Evolutionary conservation across 495 filamentous ascomycete genomes (phyloP).

Genomic region (Daldinia decipiens): DNA sequence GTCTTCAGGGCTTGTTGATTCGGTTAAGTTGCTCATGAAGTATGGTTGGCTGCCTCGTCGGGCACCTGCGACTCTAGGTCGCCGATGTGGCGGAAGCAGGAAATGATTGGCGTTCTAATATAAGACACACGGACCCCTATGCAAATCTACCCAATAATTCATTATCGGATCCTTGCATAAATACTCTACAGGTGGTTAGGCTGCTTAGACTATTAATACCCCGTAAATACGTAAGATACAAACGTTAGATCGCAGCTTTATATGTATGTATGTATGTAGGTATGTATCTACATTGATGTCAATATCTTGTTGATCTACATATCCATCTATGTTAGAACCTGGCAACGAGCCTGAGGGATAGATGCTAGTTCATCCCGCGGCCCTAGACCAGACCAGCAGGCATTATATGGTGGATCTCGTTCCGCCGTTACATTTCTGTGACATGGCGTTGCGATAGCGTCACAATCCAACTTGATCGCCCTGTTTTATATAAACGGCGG

Average conservation of each 20-base stretch:
- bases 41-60: constrained; percentile 45
- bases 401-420: constrained; percentile 18
- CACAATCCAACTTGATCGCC: constrained; percentile 19
- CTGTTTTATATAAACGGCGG: constrained; percentile 33
- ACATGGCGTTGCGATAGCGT: constrained; percentile 24
- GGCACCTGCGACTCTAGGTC: constrained; percentile 41
- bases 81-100: constrained; percentile 31
- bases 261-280: not conserved
- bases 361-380: constrained; percentile 19
- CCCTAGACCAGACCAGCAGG: constrained; percentile 31
- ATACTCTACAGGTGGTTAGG: constrained; percentile 14
- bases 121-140: constrained; percentile 16
- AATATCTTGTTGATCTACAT: constrained; percentile 20
- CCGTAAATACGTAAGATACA: constrained; percentile 26
- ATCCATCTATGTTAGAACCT: constrained; percentile 19
- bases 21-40: constrained; percentile 10
- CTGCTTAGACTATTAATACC: constrained; percentile 14
- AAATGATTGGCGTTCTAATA: constrained; percentile 29
- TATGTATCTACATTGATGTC: no score
- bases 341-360: constrained; percentile 20
- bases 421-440: constrained; percentile 31
- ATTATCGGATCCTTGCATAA: constrained; percentile 38
- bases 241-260: constrained; percentile 12
- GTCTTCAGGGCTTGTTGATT: constrained; percentile 12
- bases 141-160: constrained; percentile 26